These are phyloP conservation scores for Salix purpurea DNA, from an alignment of 345 rosid species.

Conservation along the genomic window DNA sequence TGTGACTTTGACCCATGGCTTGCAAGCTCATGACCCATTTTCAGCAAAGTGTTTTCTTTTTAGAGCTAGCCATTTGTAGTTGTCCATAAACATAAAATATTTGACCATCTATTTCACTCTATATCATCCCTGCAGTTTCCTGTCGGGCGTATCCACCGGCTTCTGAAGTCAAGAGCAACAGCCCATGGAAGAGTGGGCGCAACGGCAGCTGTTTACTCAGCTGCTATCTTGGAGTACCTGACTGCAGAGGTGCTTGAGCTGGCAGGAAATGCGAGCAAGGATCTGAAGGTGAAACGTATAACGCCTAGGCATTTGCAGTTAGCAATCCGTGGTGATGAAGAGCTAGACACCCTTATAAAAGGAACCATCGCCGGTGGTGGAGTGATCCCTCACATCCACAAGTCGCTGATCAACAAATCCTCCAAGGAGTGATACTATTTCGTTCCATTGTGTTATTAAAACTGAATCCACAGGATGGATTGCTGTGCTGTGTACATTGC, in stretches of 20 bases:
- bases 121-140: slow-evolving; percentile 14
- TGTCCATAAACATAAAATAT: neutral
- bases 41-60: neutral
- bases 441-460: neutral
- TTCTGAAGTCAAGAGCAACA: slow-evolving; percentile 20
- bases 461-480: neutral
- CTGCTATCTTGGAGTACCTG: slow-evolving; percentile 25
- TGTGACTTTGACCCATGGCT: too few species aligned
- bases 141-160: slow-evolving; percentile 23
- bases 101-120: neutral
- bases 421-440: slow-evolving; percentile 8
- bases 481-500: neutral
- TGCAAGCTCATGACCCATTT: neutral
- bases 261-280: slow-evolving; percentile 34
- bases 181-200: slow-evolving; percentile 37
- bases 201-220: slow-evolving; percentile 24
- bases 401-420: slow-evolving; percentile 30
- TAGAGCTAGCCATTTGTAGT: neutral
- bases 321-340: slow-evolving; percentile 31
- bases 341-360: slow-evolving; percentile 23
- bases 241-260: slow-evolving; percentile 27
- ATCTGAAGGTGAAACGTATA: slow-evolving; percentile 31
- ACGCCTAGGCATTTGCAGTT: slow-evolving; percentile 27
- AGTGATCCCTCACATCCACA: slow-evolving; percentile 28
- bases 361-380: slow-evolving; percentile 27